These are phyloP conservation scores for Monosporozyma aerobia DNA, from an alignment of 805 yeast genomes.

Conservation along the genomic window DNA sequence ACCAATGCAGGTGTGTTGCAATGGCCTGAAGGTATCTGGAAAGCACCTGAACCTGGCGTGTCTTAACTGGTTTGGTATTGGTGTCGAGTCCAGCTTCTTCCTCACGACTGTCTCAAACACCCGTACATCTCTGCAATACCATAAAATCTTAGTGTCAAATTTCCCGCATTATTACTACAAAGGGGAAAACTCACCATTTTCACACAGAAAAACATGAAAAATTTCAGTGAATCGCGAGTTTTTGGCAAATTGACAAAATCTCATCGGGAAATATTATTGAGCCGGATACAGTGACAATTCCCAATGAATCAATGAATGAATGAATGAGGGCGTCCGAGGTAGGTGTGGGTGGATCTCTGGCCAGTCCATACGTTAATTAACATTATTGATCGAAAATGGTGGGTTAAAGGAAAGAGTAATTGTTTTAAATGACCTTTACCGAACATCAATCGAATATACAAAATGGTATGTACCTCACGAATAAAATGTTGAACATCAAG, in stretches of 20 bases:
- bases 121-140: not conserved
- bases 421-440: not conserved
- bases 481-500: not conserved
- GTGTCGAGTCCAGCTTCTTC: not conserved
- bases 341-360: not conserved
- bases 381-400: not conserved
- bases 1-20: constrained; percentile 50
- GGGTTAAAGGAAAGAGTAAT: not conserved
- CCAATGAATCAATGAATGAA: not conserved
- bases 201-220: not conserved
- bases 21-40: constrained; percentile 54
- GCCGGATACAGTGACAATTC: not conserved
- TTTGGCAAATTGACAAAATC: not conserved
- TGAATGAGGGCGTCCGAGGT: not conserved
- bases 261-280: not conserved
- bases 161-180: not conserved
- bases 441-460: not conserved
- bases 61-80: constrained; percentile 23
- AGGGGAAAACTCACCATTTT: not conserved
- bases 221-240: not conserved
- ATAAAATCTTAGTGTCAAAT: too few species aligned
- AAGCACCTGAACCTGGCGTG: constrained; percentile 43
- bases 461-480: not conserved
- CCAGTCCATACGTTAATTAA: not conserved
- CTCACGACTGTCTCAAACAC: not conserved